These are phyloP conservation scores for Metschnikowia chrysomelidarum DNA, from an alignment of 805 yeast species.

Conservation along the genomic window DNA sequence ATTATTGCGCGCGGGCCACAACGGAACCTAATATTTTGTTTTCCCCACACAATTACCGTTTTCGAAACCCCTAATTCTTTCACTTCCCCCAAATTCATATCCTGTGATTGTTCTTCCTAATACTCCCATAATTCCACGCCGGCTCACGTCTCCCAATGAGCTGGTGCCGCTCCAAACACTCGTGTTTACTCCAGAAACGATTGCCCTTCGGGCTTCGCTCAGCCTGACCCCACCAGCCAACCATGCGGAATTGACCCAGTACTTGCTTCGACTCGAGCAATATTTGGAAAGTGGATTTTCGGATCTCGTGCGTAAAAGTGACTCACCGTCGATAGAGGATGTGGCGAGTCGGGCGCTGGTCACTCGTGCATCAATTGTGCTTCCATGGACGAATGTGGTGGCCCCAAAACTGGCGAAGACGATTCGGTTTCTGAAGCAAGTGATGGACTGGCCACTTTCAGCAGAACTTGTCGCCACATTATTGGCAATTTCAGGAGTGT, in stretches of 20 bases:
- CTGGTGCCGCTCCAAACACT: too few relatives aligned
- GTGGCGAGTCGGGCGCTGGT: conserved; percentile 3
- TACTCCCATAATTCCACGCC: conserved; percentile 30
- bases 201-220: conserved; percentile 21
- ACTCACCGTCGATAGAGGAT: background rate
- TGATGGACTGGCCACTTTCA: conserved; percentile 29
- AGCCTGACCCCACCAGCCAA: conserved; percentile 8
- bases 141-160: background rate
- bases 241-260: conserved; percentile 29
- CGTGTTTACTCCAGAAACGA: conserved; percentile 13
- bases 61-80: background rate
- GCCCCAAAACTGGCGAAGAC: background rate
- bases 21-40: too few relatives aligned
- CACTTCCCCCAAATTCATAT: conserved; percentile 1
- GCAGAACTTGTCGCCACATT: conserved; percentile 30
- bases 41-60: too few relatives aligned
- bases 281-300: conserved; percentile 30
- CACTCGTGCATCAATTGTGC: background rate
- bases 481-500: conserved; percentile 27
- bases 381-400: conserved; percentile 12
- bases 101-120: conserved; percentile 34
- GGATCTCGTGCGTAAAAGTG: conserved; percentile 5
- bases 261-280: conserved; percentile 32
- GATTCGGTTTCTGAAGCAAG: conserved; percentile 3
- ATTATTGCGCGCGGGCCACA: too few relatives aligned